phyloP scores from a whole-genome alignment of 2,329 filamentous ascomycete genomes.

The Xenoacremonium recifei region DNA sequence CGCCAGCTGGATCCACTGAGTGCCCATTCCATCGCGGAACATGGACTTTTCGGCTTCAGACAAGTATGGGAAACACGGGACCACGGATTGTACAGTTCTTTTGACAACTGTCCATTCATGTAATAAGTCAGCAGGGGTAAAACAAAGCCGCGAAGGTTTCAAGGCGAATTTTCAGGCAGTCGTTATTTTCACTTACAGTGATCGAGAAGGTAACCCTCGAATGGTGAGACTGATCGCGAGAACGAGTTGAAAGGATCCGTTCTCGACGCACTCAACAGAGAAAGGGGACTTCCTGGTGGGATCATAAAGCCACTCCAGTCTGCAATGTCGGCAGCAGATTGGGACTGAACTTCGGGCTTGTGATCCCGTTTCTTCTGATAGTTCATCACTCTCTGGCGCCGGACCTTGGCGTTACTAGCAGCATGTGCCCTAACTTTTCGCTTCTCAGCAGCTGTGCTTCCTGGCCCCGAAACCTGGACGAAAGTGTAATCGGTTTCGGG shows the following conservation, averaged over 20 bases:
- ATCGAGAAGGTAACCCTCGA: slow-evolving; percentile 13
- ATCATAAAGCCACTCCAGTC: not conserved
- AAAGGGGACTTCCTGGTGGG: not conserved
- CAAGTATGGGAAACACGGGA: slow-evolving; percentile 6
- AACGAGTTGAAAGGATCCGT: slow-evolving; percentile 13
- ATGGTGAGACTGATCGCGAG: slow-evolving; percentile 1
- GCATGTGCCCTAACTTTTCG: slow-evolving; percentile 19
- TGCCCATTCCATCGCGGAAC: slow-evolving; percentile 10
- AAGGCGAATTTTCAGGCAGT: not conserved
- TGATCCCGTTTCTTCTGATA: slow-evolving; percentile 7
- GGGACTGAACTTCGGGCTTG: not conserved
- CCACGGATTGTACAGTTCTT: not conserved
- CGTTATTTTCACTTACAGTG: slow-evolving; percentile 10
- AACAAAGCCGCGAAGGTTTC: too few species aligned
- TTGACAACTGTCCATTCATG: too few species aligned
- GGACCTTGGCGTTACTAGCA: slow-evolving; percentile 10
- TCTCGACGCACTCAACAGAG: slow-evolving; percentile 4
- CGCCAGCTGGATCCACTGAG: slow-evolving; percentile 16
- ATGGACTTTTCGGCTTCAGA: not conserved
- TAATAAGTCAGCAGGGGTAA: too few species aligned
- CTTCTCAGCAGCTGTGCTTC: slow-evolving; percentile 8
- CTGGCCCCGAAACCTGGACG: slow-evolving; percentile 15
- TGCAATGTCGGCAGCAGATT: not conserved
- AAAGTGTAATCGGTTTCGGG: too few species aligned
- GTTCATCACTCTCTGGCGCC: slow-evolving; percentile 9